Conservation (phyloP, 129 eudicot species). For the Oenanthe sinensis region DNA sequence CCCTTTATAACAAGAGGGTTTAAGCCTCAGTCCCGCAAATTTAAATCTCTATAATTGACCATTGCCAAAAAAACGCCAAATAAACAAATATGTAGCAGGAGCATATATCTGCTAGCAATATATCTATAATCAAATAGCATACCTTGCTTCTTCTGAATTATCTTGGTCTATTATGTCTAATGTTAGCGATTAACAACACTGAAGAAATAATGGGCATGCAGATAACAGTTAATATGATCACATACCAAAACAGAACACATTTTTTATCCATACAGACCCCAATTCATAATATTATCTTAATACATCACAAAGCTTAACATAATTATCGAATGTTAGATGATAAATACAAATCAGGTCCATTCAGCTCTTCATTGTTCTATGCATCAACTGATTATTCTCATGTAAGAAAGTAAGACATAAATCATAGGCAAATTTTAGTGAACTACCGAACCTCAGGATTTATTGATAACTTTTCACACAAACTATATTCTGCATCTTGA, state of each 20-base stretch:
- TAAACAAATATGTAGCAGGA: background rate
- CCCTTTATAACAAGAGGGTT: background rate
- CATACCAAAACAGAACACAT: background rate
- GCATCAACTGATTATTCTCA: background rate
- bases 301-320: background rate
- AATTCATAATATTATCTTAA: background rate
- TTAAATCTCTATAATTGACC: background rate
- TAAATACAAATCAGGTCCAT: background rate
- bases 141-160: background rate
- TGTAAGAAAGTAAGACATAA: background rate
- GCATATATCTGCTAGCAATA: background rate
- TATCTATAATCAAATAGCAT: too few relatives aligned
- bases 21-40: too few relatives aligned
- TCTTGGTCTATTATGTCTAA: background rate
- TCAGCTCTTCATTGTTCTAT: background rate
- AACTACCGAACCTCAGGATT: conserved; percentile 54
- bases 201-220: background rate
- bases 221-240: background rate
- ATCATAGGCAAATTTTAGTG: background rate
- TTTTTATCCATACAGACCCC: background rate
- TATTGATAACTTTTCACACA: conserved; percentile 74
- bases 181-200: background rate
- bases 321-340: background rate
- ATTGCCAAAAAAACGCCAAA: background rate
- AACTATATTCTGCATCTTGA: conserved; percentile 71